Conservation (phyloP, 257 asterid genomes). For the Misopates orontium region DNA sequence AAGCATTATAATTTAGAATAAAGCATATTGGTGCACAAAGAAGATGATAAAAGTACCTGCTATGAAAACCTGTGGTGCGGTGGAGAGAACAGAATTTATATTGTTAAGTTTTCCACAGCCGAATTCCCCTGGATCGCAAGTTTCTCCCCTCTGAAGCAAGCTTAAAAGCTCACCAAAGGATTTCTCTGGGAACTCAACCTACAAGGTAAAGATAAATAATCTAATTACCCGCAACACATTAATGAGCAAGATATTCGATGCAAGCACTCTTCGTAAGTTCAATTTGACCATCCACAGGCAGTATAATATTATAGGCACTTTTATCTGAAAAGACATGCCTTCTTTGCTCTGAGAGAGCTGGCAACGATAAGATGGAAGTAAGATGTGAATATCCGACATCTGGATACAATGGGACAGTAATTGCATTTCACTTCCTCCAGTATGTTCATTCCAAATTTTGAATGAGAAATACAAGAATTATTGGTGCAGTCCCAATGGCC, state of each 20-base stretch:
- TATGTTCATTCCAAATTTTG: conserved; percentile 87
- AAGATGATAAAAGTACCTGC: conserved; percentile 50
- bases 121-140: conserved; percentile 83
- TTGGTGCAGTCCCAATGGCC: too few species aligned
- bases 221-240: conserved; percentile 18
- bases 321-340: conserved; percentile 45
- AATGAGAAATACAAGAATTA: conserved; percentile 77
- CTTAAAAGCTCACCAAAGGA: conserved; percentile 82
- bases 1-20: conserved; percentile 9
- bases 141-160: conserved; percentile 87
- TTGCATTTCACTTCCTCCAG: conserved; percentile 85
- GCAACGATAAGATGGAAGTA: conserved; percentile 89
- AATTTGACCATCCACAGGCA: conserved; percentile 15
- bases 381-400: conserved; percentile 82
- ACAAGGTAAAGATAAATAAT: conserved; percentile 27
- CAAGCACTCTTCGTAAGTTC: conserved; percentile 9
- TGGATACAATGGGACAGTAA: conserved; percentile 79
- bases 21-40: conserved; percentile 13
- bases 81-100: conserved; percentile 78
- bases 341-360: conserved; percentile 88
- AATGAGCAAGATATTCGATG: conserved; percentile 9
- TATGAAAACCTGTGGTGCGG: conserved; percentile 86
- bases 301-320: conserved; percentile 20
- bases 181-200: conserved; percentile 81
- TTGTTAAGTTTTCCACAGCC: conserved; percentile 88